Evolutionary conservation across 2,329 filamentous ascomycete species (phyloP), one percentile per base, ranked within the genome.

Genomic region (Xylariaceae sp.): DNA sequence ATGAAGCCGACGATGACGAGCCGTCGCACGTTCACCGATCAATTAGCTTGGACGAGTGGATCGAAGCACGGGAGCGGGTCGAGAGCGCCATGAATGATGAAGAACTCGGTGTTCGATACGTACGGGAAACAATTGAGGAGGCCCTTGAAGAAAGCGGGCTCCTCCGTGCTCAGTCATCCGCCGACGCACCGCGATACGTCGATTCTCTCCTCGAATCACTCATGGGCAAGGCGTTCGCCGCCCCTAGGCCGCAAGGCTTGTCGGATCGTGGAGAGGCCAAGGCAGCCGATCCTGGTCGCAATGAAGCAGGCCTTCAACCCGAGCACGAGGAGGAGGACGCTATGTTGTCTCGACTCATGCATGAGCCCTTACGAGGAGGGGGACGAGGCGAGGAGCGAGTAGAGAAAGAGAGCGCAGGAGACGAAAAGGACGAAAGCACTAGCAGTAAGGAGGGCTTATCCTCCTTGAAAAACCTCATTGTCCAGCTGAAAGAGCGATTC

Each of bases 81-180:
- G 70, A 76, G 35, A 64, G 75, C 33, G 67, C 70, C 3, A 68
- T 78, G 33, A 69, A 76, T 40, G 68, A 73, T 40, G 75, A 78
- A 32, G 68, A 72, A 29, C 55, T 65, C 9, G 73, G 72, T 17
- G 51, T 72, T 19, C 61, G 61, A 5, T 61, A 63, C 7, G 67
- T 77, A 12, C 61, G 68, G 29, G 70, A 74, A 37, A 68, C 69
- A 5, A 68, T 77, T 16, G 63, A 71, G 38, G 63, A 72, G 27
- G 72, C 73, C 2, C 59, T 77, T 2, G 63, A 70, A 37, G 65
- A 72, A 48, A 73, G 68, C 37, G 70, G 70, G 3, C 59, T 77
- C 5, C 56, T 76, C 12, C 57, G 56, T 14, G 62, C 58, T 11
- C 64, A 60, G 32, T 63, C 65, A 0, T 55, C 61, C 4, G 56